Conservation (phyloP, 345 rosid genomes). For the Euphorbia peplus region DNA sequence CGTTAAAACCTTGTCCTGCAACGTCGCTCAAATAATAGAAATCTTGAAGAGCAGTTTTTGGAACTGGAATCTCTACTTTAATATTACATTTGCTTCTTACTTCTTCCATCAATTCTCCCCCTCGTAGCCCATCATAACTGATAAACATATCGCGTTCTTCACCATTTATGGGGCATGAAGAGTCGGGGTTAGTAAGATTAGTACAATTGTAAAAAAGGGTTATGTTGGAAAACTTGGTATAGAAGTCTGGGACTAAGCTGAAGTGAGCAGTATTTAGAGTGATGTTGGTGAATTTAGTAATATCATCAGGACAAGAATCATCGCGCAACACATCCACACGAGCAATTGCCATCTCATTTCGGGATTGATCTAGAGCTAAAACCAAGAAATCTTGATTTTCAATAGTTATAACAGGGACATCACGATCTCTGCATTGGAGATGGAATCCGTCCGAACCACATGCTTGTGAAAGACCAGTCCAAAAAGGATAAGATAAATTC, state of each 20-base stretch:
- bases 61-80: neutral
- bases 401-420: neutral
- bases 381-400: neutral
- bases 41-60: neutral
- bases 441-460: slow-evolving; percentile 42
- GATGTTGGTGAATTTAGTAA: neutral
- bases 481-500: slow-evolving; percentile 45
- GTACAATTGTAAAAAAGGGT: slow-evolving; percentile 33
- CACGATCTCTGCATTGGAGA: slow-evolving; percentile 25
- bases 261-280: neutral
- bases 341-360: slow-evolving; percentile 20
- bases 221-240: slow-evolving; percentile 5
- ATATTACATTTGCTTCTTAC: neutral
- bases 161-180: neutral
- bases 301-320: slow-evolving; percentile 16
- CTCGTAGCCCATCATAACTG: neutral
- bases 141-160: neutral
- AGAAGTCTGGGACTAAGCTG: neutral
- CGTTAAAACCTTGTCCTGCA: slow-evolving; percentile 26
- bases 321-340: slow-evolving; percentile 10
- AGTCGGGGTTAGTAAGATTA: no score
- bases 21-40: no score
- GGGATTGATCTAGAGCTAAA: accelerated
- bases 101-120: no score
- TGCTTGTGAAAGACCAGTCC: slow-evolving; percentile 22